Conservation (phyloP, 106 monocot species). For the Dioscorea zingiberensis region DNA sequence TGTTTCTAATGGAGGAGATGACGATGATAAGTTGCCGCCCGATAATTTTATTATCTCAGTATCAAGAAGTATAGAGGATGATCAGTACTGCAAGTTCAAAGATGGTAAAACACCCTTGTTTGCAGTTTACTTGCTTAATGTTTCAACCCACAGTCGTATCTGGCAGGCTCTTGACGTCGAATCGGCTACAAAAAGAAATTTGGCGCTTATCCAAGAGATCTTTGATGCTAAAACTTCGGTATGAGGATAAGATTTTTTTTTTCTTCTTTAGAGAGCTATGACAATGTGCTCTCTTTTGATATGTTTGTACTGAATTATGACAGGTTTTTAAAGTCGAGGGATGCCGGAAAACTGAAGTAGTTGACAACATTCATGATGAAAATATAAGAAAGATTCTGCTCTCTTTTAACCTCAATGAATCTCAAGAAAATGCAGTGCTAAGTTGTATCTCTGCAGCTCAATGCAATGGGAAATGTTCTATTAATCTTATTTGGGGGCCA, state of each 20-base stretch:
- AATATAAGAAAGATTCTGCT: neutral
- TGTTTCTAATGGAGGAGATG: constrained; percentile 3
- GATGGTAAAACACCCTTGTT: neutral
- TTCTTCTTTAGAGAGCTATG: neutral
- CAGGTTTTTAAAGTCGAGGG: neutral
- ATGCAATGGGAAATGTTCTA: neutral
- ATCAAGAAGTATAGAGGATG: neutral
- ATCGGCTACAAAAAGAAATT: neutral
- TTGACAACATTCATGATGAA: neutral
- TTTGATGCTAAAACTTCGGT: neutral
- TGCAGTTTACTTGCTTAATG: constrained; percentile 23
- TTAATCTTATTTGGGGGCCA: constrained; percentile 84
- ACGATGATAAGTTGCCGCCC: neutral
- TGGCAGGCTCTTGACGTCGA: constrained; percentile 6
- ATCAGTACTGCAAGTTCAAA: neutral
- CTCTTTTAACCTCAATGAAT: constrained; percentile 20
- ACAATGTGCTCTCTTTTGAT: neutral
- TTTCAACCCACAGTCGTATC: constrained; percentile 21
- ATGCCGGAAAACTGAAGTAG: neutral
- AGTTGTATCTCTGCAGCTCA: constrained; percentile 17
- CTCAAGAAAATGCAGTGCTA: constrained; percentile 35
- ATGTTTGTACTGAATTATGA: neutral
- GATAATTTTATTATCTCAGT: neutral
- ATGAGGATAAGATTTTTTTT: neutral
- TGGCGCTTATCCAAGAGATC: neutral